A percentile compares a stretch with the other conserved stretches of the same genome.
These are phyloP conservation scores for Pugionium dolabratum DNA, from an alignment of 345 rosid species.

Conservation along the genomic window DNA sequence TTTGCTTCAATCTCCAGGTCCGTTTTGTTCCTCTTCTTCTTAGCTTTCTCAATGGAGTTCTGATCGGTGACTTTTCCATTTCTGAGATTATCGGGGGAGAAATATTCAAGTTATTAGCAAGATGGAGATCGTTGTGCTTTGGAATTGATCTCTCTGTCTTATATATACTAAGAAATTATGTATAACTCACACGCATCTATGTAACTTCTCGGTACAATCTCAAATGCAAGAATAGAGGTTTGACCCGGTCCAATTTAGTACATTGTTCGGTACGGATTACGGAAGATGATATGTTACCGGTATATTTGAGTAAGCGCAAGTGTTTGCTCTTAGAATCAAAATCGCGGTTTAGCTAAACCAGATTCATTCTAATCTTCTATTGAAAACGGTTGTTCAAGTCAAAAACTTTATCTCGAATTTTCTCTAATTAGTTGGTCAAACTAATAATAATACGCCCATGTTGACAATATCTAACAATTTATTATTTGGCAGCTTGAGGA, in stretches of 20 bases:
- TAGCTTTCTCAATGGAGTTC: conserved; percentile 38
- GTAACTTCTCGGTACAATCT: conserved; percentile 30
- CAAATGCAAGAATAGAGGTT: conserved; percentile 29
- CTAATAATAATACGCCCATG: conserved; percentile 7
- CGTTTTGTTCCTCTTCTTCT: conserved; percentile 39
- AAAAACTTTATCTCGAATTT: background rate
- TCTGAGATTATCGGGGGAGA: background rate
- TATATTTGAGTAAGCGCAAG: too few species aligned
- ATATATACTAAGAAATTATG: background rate
- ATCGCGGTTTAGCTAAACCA: conserved; percentile 25
- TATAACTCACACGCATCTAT: conserved; percentile 12
- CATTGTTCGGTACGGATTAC: background rate
- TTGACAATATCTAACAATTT: background rate
- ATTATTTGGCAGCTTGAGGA: conserved; percentile 24
- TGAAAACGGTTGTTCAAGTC: background rate
- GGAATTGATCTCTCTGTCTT: background rate
- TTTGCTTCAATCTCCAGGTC: conserved; percentile 46
- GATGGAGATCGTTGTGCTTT: conserved; percentile 22
- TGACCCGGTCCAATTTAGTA: conserved; percentile 19
- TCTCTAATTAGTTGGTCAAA: conserved; percentile 31
- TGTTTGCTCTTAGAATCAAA: too few species aligned
- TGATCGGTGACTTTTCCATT: conserved; percentile 37
- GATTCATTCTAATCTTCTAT: background rate
- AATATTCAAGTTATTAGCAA: conserved; percentile 19
- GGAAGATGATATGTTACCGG: background rate